phyloP scores from a whole-genome alignment of 2,329 filamentous ascomycete genomes.

The Beauveria bassiana region DNA sequence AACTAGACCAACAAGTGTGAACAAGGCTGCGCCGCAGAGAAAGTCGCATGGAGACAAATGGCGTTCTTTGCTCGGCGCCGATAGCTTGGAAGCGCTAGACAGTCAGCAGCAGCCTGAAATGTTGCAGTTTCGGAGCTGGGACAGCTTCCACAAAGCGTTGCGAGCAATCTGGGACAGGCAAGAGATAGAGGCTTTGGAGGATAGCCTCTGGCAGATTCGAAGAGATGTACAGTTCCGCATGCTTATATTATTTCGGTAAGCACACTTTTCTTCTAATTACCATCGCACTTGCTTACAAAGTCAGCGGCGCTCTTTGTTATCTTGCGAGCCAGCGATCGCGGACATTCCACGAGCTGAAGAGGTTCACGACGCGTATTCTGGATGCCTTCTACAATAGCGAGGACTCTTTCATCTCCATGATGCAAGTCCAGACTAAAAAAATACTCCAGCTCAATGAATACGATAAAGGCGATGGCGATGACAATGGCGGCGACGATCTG shows the following conservation, averaged over 20 bases:
- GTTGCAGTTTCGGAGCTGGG: constrained; percentile 5
- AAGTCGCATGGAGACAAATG: neutral
- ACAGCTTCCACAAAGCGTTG: neutral
- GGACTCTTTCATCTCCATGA: neutral
- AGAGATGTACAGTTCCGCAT: neutral
- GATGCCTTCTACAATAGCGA: neutral
- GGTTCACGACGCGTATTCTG: neutral
- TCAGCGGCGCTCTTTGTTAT: neutral
- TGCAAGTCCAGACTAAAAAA: neutral
- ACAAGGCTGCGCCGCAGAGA: neutral
- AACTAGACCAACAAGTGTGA: neutral
- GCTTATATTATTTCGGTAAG: neutral
- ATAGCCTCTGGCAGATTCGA: neutral
- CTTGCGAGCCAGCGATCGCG: neutral
- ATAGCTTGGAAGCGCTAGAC: neutral
- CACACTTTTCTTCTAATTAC: neutral
- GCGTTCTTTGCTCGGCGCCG: neutral
- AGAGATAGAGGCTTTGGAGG: neutral
- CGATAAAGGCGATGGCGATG: neutral
- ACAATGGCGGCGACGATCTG: neutral
- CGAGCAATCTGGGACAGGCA: neutral
- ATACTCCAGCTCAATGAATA: neutral
- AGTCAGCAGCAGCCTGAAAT: neutral
- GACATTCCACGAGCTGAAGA: neutral
- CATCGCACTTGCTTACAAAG: neutral